These are phyloP conservation scores for Ophiostoma perfectum DNA, from an alignment of 2,329 filamentous ascomycete species.

Conservation along the genomic window DNA sequence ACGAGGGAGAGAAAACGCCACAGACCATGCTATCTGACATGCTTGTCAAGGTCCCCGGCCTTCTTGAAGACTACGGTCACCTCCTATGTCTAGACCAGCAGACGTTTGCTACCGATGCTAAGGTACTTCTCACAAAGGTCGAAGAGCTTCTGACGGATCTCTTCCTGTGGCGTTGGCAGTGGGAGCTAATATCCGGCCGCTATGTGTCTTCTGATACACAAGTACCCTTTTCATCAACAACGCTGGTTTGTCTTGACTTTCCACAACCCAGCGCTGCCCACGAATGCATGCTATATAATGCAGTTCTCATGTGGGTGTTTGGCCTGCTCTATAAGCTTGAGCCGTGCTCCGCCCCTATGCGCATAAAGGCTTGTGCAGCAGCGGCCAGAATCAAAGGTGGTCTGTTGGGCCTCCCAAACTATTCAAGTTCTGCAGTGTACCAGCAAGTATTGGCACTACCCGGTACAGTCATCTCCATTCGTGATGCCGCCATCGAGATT, in stretches of 20 bases:
- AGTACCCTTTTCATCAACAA: neutral
- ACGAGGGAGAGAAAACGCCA: neutral
- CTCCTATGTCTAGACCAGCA: neutral
- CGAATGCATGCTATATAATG: neutral
- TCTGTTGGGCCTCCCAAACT: too few species aligned
- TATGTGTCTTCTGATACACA: neutral
- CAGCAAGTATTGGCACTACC: neutral
- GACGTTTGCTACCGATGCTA: neutral
- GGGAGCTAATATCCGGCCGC: neutral
- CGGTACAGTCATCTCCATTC: neutral
- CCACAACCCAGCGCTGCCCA: neutral
- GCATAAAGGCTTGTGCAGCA: neutral
- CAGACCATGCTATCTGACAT: neutral
- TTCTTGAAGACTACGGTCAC: neutral
- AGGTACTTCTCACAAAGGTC: neutral
- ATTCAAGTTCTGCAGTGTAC: too few species aligned
- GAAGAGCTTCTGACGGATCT: neutral
- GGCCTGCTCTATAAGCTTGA: neutral
- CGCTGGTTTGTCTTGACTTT: neutral
- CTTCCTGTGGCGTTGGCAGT: neutral
- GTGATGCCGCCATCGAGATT: neutral
- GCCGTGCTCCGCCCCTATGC: neutral
- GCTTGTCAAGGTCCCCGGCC: neutral
- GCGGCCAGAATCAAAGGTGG: neutral
- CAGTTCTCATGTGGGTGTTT: neutral